phyloP scores from a whole-genome alignment of 441 rosid species.

The Gossypium davidsonii region DNA sequence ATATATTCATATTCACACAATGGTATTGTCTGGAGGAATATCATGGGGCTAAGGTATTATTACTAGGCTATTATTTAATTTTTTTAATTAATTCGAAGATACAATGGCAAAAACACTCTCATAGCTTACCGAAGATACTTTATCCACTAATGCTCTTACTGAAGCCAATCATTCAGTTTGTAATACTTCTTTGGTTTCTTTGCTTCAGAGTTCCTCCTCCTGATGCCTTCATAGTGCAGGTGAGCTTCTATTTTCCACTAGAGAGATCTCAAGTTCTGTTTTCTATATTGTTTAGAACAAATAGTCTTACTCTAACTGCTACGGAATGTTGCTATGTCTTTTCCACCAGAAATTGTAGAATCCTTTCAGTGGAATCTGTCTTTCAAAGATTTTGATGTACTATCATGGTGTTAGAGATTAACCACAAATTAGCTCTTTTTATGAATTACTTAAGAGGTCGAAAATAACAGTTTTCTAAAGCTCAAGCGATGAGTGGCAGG shows the following conservation, averaged over 20 bases:
- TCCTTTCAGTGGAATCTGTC: background rate
- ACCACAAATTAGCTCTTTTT: background rate
- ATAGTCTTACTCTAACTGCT: background rate
- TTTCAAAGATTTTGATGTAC: background rate
- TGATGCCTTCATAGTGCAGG: conserved; percentile 89
- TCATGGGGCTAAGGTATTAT: background rate
- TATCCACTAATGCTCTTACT: conserved; percentile 59
- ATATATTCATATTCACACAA: conserved; percentile 74
- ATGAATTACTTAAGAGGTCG: background rate
- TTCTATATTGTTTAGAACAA: background rate
- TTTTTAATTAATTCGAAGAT: conserved; percentile 24
- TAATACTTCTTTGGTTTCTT: conserved; percentile 77
- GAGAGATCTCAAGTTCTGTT: background rate
- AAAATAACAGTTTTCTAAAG: background rate
- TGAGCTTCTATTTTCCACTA: conserved; percentile 22
- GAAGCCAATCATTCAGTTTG: conserved; percentile 74
- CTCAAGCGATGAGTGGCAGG: background rate
- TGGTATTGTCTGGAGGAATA: conserved; percentile 41
- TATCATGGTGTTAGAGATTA: background rate
- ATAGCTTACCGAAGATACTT: conserved; percentile 5
- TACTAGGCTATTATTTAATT: background rate
- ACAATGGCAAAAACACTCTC: background rate
- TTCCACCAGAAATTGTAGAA: background rate
- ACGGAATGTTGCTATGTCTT: background rate
- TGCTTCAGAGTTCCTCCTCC: conserved; percentile 66